Base-by-base conservation (phyloP, 2,329 filamentous ascomycete genomes). In the Calonectria hawksworthii region DNA sequence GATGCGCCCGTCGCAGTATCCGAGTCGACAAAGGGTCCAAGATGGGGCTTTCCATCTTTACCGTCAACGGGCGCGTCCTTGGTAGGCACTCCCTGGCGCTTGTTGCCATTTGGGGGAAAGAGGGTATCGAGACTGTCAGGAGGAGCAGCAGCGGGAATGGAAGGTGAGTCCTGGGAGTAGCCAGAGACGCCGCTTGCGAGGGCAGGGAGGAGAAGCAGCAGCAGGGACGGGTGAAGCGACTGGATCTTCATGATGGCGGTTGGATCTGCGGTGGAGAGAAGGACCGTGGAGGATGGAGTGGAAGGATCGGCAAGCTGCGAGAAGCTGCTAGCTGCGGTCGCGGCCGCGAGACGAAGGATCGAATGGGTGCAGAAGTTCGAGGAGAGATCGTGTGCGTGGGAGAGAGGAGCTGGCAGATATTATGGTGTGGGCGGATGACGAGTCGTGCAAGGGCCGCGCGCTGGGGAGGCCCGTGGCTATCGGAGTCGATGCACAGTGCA, bases 11-110 rank as follows among this genome's bases (percentile, higher is more conserved):
- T 72, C 82, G 80, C 4, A 16, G 85, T 85, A 56, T 86, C 85
- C 21, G 88, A 90, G 75, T 93, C 92, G 72, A 96, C 92, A 82
- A 92, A 93, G 8, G 97, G 97, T 2, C 97, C 97, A 26, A 93
- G 92, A 83, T 98, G 96, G 61, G 97, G 97, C 86, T 96, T 97
- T 63, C 97, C 97, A 86, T 99, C 97, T 80, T 94, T 94, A 59
- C 96, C 96, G 83, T 99, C 97, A 26, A 98, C 93, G 0, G 96
- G 96, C 71, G 94, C 95, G 87, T 97, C 93, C 84, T 96, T 96
- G 72, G 87, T 89, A 38, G 88, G 87, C 13, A 86, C 73, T 36
- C 83, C 82, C 67, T 83, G 82, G 68, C 86, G 86, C 75, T 86
- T 86, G 32, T 80, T 77, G 54, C 76, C 76, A 56, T 82, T 80